phyloP scores from a whole-genome alignment of 208 protist species.

The Wallacemonas sp. region DNA sequence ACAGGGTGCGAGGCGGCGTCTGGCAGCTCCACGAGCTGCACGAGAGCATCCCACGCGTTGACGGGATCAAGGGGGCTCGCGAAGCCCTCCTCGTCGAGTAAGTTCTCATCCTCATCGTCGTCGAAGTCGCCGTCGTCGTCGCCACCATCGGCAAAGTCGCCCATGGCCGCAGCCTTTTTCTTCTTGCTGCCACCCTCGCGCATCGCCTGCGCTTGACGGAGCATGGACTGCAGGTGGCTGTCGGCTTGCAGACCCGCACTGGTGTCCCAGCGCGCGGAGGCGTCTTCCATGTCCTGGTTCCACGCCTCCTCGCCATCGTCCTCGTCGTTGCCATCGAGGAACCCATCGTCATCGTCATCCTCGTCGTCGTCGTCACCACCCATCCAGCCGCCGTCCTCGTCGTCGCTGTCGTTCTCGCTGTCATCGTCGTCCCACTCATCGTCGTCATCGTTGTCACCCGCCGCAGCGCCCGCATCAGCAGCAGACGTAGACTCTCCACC shows the following conservation, averaged over 20 bases:
- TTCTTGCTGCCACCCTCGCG: conserved; percentile 23
- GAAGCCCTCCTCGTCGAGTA: conserved; percentile 78
- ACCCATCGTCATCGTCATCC: conserved; percentile 25
- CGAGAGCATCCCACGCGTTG: conserved; percentile 58
- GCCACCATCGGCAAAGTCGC: conserved; percentile 8
- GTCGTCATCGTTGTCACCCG: conserved; percentile 28
- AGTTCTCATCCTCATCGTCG: conserved; percentile 64
- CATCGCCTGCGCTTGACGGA: conserved; percentile 41
- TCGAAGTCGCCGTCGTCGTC: conserved; percentile 28
- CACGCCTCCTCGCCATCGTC: conserved; percentile 35
- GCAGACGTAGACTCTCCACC: too few relatives aligned
- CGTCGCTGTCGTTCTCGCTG: conserved; percentile 25
- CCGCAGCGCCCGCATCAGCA: not conserved
- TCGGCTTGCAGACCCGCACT: conserved; percentile 19
- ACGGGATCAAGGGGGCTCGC: conserved; percentile 60
- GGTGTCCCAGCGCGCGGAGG: conserved; percentile 10
- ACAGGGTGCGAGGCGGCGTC: conserved; percentile 16
- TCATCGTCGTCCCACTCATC: conserved; percentile 48
- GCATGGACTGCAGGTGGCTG: conserved; percentile 34
- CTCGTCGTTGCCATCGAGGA: conserved; percentile 36
- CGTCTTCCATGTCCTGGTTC: conserved; percentile 26
- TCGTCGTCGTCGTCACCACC: conserved; percentile 38
- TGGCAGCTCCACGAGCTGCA: conserved; percentile 30
- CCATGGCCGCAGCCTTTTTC: not conserved
- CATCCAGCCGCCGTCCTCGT: conserved; percentile 38